Evolutionary conservation across 805 yeast species (phyloP), one percentile per base, ranked within the genome.

Genomic region (Yarrowia yakushimensis): DNA sequence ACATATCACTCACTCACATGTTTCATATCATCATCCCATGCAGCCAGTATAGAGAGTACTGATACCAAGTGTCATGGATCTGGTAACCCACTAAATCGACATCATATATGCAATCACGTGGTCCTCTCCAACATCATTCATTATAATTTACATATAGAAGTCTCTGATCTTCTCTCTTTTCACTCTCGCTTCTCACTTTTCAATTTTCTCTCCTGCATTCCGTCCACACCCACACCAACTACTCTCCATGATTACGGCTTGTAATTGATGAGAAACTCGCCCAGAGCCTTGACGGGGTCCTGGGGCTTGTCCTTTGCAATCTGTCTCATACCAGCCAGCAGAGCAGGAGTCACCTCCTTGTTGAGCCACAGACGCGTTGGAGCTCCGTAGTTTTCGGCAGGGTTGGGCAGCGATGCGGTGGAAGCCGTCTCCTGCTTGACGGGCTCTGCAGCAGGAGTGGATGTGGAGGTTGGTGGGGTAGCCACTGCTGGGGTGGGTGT

Each of bases 321-420:
- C 64, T 77, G 73, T 61, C 82, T 75, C 78, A 87, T 78, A 0
- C 93, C 96, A 39, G 83, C 83, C 18, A 87, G 72, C 18, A 88
- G 69, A 17, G 80, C 79, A n/a, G 82, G 83, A 0, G 91, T 85
- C 31, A 88, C 80, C 60, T 84, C 76, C 65, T 81, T 75, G 70
- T 87, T 86, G 63, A 88, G 76, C 78, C 87, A 88, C 67, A 79
- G 81, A 66, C 96, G 80, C 1, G 86, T 79, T 0, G 88, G 83
- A 1, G 91, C 86, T 1, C 94, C 94, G 9, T 60, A 48, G 25
- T 59, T 59, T 50, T 63, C 48, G 15, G 61, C 61, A 15, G 61
- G 61, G 30, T 55, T 55, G 13, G 48, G 61, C 4, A 55, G 46
- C 7, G 61, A 30, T 13, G 61, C 48, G 12, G 61, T 39, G 4